These are phyloP conservation scores for Cladorrhinum sp. DNA, from an alignment of 2,329 filamentous ascomycete species.

Conservation along the genomic window DNA sequence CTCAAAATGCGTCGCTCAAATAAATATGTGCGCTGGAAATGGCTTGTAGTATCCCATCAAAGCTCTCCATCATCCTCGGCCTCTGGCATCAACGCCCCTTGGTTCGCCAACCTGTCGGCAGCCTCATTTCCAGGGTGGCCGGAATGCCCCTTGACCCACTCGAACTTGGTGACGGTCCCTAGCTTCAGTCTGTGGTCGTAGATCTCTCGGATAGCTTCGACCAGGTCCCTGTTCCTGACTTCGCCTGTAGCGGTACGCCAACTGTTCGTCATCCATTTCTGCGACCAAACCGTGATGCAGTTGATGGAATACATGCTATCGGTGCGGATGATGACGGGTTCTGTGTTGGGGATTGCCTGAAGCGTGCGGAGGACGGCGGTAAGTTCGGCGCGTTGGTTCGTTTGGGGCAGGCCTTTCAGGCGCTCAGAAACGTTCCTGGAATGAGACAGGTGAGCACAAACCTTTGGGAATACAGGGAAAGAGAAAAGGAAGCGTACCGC, in stretches of 20 bases:
- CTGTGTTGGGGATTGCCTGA: constrained; percentile 65
- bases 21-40: background rate
- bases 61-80: background rate
- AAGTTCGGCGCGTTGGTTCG: constrained; percentile 94
- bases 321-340: constrained; percentile 73
- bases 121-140: constrained; percentile 70
- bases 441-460: constrained; percentile 12
- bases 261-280: constrained; percentile 68
- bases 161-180: constrained; percentile 65
- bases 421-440: constrained; percentile 68
- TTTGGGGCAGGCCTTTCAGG: constrained; percentile 71
- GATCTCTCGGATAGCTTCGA: constrained; percentile 66
- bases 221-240: constrained; percentile 84
- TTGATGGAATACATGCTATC: constrained; percentile 91
- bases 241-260: constrained; percentile 72
- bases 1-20: background rate
- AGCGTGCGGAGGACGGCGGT: constrained; percentile 83
- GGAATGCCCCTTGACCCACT: constrained; percentile 88
- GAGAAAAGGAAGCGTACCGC: constrained; percentile 42
- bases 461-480: background rate
- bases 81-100: background rate
- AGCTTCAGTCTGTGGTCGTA: constrained; percentile 66
- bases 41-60: background rate
- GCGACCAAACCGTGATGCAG: constrained; percentile 81
- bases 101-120: constrained; percentile 74